Base-by-base conservation (phyloP, 108 stramenopile species). In the Epithemia pelagica region DNA sequence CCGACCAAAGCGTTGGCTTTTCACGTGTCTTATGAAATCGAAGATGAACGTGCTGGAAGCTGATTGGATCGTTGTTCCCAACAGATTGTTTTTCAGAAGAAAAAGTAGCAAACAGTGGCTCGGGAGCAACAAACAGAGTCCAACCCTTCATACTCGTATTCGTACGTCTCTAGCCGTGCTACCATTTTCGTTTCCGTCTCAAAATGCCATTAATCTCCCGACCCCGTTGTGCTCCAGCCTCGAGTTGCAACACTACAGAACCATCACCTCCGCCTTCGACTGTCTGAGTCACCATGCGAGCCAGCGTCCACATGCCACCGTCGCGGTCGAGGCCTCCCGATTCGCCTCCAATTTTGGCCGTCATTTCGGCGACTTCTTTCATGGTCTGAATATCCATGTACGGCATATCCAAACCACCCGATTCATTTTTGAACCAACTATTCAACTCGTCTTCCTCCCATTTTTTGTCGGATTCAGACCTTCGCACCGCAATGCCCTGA, bases 281-380 rank as follows among this genome's bases (percentile, higher is more conserved):
- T 28, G 81, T 62, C 23, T 64, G 64, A 10, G 77, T 78, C 7
- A 92, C 86, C 83, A 89, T 82, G 58, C 77, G 75, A 0, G 91
- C 91, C 72, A 92, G 65, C 21, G 80, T 78, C 91, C 91, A 92
- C 91, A 92, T 92, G 20, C 91, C 91, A 27, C 91, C 91, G 72
- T 92, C 91, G 21, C 91, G 70, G 76, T 87, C 89, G 68, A 90
- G 70, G 30, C 83, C 86, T 70, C 82, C 79, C 5, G 37, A 5
- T 10, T 46, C 37, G 5, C 37, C 37, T 46, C 37, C 37, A 46
- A 46, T 5, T 26, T 64, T 61, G 26, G 65, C 75, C 52, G 75
- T 70, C 88, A 89, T 89, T 18, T 65, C 72, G 0, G 91, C 91
- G 52, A 92, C 91, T 70, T 92, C 91, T 29, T 89, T 84, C 86